phyloP scores from a whole-genome alignment of 2,329 filamentous ascomycete species.

The Hirsutella rhossiliensis region DNA sequence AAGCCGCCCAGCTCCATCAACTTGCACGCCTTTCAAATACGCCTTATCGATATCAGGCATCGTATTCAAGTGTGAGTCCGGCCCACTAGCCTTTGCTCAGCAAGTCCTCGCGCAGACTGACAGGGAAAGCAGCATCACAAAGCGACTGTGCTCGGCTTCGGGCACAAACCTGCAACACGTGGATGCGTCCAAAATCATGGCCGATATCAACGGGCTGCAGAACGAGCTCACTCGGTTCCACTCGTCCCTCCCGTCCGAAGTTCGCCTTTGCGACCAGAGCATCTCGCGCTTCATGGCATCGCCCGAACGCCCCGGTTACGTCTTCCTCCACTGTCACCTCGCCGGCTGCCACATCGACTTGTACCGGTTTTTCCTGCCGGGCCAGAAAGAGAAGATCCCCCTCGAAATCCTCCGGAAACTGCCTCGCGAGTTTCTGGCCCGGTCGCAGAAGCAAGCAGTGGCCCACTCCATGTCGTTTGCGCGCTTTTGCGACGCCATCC shows the following conservation, averaged over 20 bases:
- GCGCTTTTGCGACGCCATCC: constrained; percentile 22
- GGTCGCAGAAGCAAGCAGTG: constrained; percentile 25
- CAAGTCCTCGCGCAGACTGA: not conserved
- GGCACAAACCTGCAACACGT: constrained; percentile 9
- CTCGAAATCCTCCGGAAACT: constrained; percentile 20
- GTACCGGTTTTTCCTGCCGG: constrained; percentile 26
- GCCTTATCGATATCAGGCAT: constrained; percentile 23
- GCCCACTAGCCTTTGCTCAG: not conserved
- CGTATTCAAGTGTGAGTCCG: constrained; percentile 17
- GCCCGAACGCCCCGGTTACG: constrained; percentile 19
- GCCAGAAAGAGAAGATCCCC: constrained; percentile 18
- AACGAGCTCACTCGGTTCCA: constrained; percentile 23
- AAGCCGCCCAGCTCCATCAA: constrained; percentile 13
- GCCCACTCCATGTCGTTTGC: constrained; percentile 24
- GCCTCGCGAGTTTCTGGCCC: constrained; percentile 21
- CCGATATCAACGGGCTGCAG: constrained; percentile 23
- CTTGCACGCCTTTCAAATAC: constrained; percentile 21
- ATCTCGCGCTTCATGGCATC: constrained; percentile 18
- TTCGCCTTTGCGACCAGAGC: constrained; percentile 21
- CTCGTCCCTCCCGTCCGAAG: constrained; percentile 19
- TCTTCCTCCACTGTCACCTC: constrained; percentile 24
- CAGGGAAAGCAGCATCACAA: constrained; percentile 9
- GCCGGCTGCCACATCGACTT: constrained; percentile 25
- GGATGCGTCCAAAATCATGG: constrained; percentile 25
- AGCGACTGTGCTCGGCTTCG: constrained; percentile 11